Evolutionary conservation across 805 yeast genomes (phyloP), one percentile per base, ranked within the genome.

Genomic region (Maudiozyma pseudohumilis): DNA sequence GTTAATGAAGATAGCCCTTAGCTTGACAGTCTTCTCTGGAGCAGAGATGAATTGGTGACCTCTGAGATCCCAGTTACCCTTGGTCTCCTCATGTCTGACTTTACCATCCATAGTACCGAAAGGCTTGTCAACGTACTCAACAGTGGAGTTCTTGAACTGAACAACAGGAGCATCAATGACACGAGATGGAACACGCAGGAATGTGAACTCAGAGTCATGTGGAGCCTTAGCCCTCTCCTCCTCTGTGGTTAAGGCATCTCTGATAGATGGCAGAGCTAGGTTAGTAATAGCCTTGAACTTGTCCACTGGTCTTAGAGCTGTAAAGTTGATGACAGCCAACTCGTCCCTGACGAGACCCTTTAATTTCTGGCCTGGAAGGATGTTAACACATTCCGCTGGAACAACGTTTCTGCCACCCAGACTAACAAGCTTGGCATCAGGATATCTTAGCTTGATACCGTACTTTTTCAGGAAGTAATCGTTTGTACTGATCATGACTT

Each of bases 81-180:
- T 47, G 13, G 45, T 39, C 33, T 46, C 48, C 34, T 44, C 44
- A 29, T 38, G 29, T 11, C 25, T 29, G 19, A 20, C 30, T 17
- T 41, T 43, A 13, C 34, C 36, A 15, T 27, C 19, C 12, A 27
- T 36, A 2, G 46, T 39, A 20, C 50, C 47, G 29, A 32, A 49
- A 22, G 45, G 48, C 20, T 39, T 43, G 25, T 44, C 49, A 23
- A 38, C 32, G 27, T 46, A 41, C 11, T 24, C 34, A 10, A 47
- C 29, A 5, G 26, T 30, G 15, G 48, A 25, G 5, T 32, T 23
- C 19, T 42, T 41, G 34, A 38, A 47, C 33, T 44, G 44, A 34
- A 49, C 46, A 16, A 42, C 40, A 22, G 53, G 53, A n/a, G 53
- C 45, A 30, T 49, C 52, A 29, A 49, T 46, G 33, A 49, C 43